phyloP scores from a whole-genome alignment of 2,329 filamentous ascomycete species.

The Trichoderma semiorbis region DNA sequence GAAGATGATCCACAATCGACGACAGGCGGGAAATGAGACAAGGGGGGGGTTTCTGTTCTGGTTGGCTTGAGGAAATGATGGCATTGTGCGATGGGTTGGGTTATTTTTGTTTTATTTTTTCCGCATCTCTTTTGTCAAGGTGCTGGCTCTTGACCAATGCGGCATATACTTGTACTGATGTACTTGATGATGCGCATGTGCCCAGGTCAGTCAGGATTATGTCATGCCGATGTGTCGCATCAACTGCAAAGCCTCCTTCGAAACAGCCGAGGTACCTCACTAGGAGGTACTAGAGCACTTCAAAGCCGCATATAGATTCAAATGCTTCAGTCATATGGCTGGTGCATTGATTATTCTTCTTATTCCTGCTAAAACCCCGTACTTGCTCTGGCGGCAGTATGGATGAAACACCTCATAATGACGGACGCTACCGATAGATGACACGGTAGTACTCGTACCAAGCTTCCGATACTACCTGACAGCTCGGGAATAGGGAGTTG shows the following conservation, averaged over 20 bases:
- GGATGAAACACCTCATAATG: background rate
- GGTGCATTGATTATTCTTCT: background rate
- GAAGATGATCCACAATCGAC: slow-evolving; percentile 11
- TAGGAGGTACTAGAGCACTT: background rate
- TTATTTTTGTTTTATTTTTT: background rate
- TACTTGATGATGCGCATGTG: background rate
- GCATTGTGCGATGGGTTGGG: background rate
- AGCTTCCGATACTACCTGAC: background rate
- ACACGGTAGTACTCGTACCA: background rate
- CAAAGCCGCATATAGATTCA: background rate
- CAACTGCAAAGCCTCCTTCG: background rate
- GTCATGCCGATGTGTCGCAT: background rate
- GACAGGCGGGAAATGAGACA: slow-evolving; percentile 16
- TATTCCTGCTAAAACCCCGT: background rate
- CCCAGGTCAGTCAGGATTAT: background rate
- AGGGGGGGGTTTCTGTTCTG: background rate
- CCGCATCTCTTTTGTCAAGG: background rate
- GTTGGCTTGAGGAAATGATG: background rate
- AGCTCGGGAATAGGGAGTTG: slow-evolving; percentile 2
- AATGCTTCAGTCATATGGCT: background rate
- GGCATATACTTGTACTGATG: background rate
- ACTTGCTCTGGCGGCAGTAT: background rate
- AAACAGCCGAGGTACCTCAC: slow-evolving; percentile 1
- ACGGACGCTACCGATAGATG: background rate
- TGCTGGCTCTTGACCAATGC: background rate